These are phyloP conservation scores for Pholiota molesta DNA, from an alignment of 768 basidiomycete species.

Conservation along the genomic window DNA sequence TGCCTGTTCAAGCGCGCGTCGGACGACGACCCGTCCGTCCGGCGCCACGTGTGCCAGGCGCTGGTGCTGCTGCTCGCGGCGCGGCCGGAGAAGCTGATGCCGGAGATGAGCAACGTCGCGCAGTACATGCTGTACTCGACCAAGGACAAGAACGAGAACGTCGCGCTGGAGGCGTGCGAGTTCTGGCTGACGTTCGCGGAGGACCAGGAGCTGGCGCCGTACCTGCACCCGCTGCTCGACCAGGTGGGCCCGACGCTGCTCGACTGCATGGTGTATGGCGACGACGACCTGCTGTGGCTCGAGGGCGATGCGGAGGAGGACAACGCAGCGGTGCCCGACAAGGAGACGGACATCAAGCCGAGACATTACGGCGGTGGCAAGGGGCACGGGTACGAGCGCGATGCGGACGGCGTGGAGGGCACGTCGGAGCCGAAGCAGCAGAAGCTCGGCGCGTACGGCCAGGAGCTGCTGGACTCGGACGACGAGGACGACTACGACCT, in stretches of 20 bases:
- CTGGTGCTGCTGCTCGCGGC: conserved; percentile 91
- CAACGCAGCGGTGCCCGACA: conserved; percentile 83
- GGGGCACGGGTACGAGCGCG: conserved; percentile 83
- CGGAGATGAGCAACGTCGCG: conserved; percentile 92
- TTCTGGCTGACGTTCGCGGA: conserved; percentile 99
- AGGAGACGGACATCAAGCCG: conserved; percentile 95
- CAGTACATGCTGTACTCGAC: conserved; percentile 99
- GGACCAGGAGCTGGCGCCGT: conserved; percentile 83
- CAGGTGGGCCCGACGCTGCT: conserved; percentile 94
- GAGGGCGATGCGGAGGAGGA: conserved; percentile 88
- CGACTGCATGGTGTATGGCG: conserved; percentile 96
- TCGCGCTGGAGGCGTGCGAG: conserved; percentile 97
- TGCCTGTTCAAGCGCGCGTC: conserved; percentile 94
- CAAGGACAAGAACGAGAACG: conserved; percentile 95
- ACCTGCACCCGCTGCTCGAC: conserved; percentile 83
- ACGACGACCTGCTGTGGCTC: conserved; percentile 93
- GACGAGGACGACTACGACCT: conserved; percentile 88
- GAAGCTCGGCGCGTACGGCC: conserved; percentile 70
- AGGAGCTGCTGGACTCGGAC: conserved; percentile 82
- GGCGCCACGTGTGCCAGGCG: conserved; percentile 94
- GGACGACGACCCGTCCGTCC: conserved; percentile 91
- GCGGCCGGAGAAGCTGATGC: conserved; percentile 95
- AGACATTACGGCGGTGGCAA: conserved; percentile 83
- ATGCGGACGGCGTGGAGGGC: conserved; percentile 42
- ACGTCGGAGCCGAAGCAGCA: conserved; percentile 40